These are phyloP conservation scores for Wickerhamomyces bovis DNA, from an alignment of 805 yeast genomes.

Conservation along the genomic window DNA sequence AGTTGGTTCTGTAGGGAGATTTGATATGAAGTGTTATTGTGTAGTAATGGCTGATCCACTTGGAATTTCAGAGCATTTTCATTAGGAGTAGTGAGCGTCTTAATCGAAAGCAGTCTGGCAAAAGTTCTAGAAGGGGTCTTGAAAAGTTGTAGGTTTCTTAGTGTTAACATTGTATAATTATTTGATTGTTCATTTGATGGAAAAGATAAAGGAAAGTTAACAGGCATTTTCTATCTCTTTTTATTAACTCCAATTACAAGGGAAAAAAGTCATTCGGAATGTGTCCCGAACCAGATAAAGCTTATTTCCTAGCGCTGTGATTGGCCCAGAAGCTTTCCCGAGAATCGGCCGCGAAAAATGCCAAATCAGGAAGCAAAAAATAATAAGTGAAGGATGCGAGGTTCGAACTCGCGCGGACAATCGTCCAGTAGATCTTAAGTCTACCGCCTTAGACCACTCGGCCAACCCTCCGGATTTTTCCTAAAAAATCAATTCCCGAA, in stretches of 20 bases:
- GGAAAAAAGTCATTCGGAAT: neutral
- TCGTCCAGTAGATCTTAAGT: conserved; percentile 15
- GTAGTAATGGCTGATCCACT: conserved; percentile 29
- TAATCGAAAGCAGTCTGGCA: conserved; percentile 23
- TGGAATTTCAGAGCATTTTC: conserved; percentile 70
- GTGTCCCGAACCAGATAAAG: neutral
- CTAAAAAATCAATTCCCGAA: no score
- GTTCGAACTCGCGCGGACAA: conserved; percentile 17
- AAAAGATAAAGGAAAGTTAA: neutral
- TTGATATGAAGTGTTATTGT: conserved; percentile 17
- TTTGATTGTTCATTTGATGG: neutral
- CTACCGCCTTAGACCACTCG: conserved; percentile 17
- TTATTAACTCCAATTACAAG: neutral
- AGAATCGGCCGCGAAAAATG: conserved; percentile 6
- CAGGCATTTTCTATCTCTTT: no score
- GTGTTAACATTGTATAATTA: neutral
- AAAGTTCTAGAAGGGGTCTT: neutral
- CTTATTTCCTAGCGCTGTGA: conserved; percentile 1
- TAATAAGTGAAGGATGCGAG: conserved; percentile 15
- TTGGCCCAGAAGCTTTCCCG: conserved; percentile 12
- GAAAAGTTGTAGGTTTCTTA: neutral
- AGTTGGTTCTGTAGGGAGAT: conserved; percentile 19
- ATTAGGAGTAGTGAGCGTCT: conserved; percentile 62
- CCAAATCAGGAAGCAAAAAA: neutral
- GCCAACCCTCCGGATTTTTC: conserved; percentile 9